Percentiles rank a stretch among this genome's conserved stretches.
These are phyloP conservation scores for Apiospora sp. DNA, from an alignment of 2,329 filamentous ascomycete genomes.

Conservation along the genomic window DNA sequence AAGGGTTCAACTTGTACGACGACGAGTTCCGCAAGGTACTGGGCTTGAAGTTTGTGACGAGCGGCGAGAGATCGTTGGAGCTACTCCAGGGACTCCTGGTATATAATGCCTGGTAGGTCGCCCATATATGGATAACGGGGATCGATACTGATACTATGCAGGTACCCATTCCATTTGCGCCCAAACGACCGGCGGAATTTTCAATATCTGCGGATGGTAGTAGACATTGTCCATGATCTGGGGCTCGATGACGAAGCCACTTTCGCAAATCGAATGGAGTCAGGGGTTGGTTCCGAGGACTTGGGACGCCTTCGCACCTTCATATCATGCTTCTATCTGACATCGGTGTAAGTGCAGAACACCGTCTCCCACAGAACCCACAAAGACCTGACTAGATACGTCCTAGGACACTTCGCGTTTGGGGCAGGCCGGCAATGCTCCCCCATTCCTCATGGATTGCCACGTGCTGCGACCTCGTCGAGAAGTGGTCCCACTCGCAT, in stretches of 20 bases:
- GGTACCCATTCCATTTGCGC: constrained; percentile 63
- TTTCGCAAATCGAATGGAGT: constrained; percentile 15
- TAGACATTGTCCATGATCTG: constrained; percentile 58
- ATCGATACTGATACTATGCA: not conserved
- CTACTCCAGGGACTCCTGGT: constrained; percentile 64
- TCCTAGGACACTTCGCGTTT: not conserved
- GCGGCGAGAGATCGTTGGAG: constrained; percentile 64
- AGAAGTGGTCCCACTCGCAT: constrained; percentile 44
- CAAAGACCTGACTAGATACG: not conserved
- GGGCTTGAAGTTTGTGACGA: constrained; percentile 63
- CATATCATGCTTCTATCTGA: constrained; percentile 52
- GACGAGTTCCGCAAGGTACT: constrained; percentile 65
- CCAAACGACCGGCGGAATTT: constrained; percentile 54
- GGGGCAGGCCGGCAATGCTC: constrained; percentile 31
- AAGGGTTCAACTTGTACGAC: constrained; percentile 62
- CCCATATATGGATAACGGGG: not conserved
- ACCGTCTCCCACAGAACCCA: not conserved
- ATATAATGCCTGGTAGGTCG: constrained; percentile 62
- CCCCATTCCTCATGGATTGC: constrained; percentile 53
- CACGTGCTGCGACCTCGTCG: constrained; percentile 54
- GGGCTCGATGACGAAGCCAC: constrained; percentile 53
- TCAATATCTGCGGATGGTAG: constrained; percentile 61
- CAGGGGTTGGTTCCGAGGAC: constrained; percentile 35
- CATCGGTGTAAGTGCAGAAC: constrained; percentile 48
- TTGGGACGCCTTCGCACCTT: constrained; percentile 56